Percentiles rank a stretch among this genome's conserved stretches.
These are phyloP conservation scores for Kazachstania sp. DNA, from an alignment of 1,139 yeast genomes.

Conservation along the genomic window DNA sequence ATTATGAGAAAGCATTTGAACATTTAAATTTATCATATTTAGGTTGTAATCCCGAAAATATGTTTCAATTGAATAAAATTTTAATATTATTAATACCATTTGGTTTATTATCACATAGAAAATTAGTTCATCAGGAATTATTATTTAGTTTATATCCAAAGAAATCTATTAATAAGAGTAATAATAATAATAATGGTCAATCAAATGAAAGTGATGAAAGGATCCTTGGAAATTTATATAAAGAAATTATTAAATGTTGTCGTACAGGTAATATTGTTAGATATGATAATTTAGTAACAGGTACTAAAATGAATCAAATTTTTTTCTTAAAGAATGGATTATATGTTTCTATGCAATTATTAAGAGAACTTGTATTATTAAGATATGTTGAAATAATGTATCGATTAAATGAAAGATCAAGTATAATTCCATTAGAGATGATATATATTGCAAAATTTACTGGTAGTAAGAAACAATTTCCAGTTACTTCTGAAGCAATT, in stretches of 20 bases:
- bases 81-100: slow-evolving; percentile 49
- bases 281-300: slow-evolving; percentile 39
- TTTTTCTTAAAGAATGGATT: slow-evolving; percentile 52
- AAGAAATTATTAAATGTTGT: slow-evolving; percentile 43
- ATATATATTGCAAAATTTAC: neutral
- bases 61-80: slow-evolving; percentile 35
- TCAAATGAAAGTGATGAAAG: neutral
- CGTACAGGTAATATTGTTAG: slow-evolving; percentile 45
- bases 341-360: slow-evolving; percentile 51
- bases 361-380: slow-evolving; percentile 46
- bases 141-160: neutral
- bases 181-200: too few relatives aligned
- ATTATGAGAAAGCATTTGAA: slow-evolving; percentile 15
- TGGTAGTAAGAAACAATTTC: neutral
- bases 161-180: too few relatives aligned
- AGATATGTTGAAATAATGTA: slow-evolving; percentile 46
- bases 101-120: slow-evolving; percentile 37
- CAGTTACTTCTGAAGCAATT: slow-evolving; percentile 10
- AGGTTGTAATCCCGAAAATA: slow-evolving; percentile 31
- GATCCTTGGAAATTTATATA: slow-evolving; percentile 33
- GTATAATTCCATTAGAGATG: slow-evolving; percentile 16
- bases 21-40: slow-evolving; percentile 18
- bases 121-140: slow-evolving; percentile 17
- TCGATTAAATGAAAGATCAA: slow-evolving; percentile 7
- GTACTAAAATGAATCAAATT: slow-evolving; percentile 34